Evolutionary conservation across 305 asterid species (phyloP).

Genomic region (Solanum hybrid): DNA sequence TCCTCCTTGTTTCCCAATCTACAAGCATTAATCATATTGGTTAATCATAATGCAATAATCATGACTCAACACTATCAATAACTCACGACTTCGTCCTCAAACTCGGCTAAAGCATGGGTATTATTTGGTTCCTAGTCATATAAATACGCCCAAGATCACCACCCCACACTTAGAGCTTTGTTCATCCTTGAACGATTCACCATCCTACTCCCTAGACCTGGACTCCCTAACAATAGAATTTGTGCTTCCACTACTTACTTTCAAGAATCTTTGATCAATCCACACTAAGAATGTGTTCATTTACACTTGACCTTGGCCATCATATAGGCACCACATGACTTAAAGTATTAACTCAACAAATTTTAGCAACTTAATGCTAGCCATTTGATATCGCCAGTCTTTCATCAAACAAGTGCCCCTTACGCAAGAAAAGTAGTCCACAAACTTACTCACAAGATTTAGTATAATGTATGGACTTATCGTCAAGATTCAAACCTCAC

Average conservation of each 20-base stretch:
- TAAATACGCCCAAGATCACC: background rate
- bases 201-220: background rate
- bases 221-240: background rate
- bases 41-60: no score
- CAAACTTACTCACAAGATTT: background rate
- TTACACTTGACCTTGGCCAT: background rate
- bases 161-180: background rate
- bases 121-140: background rate
- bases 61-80: background rate
- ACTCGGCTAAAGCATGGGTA: no score
- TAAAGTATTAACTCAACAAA: background rate
- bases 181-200: background rate
- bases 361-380: background rate
- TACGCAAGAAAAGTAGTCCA: background rate
- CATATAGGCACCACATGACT: background rate
- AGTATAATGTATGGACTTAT: no score
- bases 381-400: background rate
- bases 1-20: background rate
- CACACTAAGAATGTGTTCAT: background rate
- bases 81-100: background rate
- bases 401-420: background rate
- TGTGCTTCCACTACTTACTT: background rate
- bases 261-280: background rate
- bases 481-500: background rate
- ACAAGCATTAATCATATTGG: background rate